phyloP scores from a whole-genome alignment of 352 stramenopile species.

The Globisporangium nagaii region DNA sequence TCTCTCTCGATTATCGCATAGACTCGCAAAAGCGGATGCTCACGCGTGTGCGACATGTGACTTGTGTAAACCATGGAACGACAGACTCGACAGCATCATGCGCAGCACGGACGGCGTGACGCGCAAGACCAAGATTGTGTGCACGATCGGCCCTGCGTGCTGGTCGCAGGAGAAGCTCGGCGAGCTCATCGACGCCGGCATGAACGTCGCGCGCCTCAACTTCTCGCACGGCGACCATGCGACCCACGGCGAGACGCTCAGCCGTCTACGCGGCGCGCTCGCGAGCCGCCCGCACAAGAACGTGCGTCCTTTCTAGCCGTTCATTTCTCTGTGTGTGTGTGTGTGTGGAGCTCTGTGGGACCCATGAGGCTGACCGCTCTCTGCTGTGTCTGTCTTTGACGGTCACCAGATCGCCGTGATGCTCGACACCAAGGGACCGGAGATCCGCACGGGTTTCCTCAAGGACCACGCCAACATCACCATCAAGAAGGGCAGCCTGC shows the following conservation, averaged over 20 bases:
- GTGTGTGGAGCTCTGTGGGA: too few species aligned
- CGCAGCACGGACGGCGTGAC: slow-evolving; percentile 37
- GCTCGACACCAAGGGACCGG: slow-evolving; percentile 95
- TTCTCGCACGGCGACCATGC: slow-evolving; percentile 98
- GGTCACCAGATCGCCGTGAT: slow-evolving; percentile 79
- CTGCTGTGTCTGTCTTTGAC: not conserved
- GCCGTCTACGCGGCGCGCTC: slow-evolving; percentile 53
- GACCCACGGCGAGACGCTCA: slow-evolving; percentile 66
- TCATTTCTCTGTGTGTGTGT: not conserved
- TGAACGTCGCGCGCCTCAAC: slow-evolving; percentile 98
- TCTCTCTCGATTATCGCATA: too few species aligned
- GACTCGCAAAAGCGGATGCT: too few species aligned
- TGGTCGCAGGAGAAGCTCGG: slow-evolving; percentile 94
- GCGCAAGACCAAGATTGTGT: slow-evolving; percentile 90
- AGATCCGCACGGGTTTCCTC: slow-evolving; percentile 93
- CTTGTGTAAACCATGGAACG: not conserved
- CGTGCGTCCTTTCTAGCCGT: slow-evolving; percentile 18
- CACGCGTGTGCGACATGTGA: too few species aligned
- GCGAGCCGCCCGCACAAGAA: slow-evolving; percentile 67
- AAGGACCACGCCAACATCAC: slow-evolving; percentile 50
- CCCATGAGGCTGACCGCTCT: not conserved
- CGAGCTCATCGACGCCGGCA: slow-evolving; percentile 85
- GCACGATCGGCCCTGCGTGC: slow-evolving; percentile 85
- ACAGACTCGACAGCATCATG: slow-evolving; percentile 55
- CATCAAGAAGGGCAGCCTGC: slow-evolving; percentile 52